Base-by-base conservation (phyloP, 1,284 basidiomycete species). In the Caloboletus firmus region DNA sequence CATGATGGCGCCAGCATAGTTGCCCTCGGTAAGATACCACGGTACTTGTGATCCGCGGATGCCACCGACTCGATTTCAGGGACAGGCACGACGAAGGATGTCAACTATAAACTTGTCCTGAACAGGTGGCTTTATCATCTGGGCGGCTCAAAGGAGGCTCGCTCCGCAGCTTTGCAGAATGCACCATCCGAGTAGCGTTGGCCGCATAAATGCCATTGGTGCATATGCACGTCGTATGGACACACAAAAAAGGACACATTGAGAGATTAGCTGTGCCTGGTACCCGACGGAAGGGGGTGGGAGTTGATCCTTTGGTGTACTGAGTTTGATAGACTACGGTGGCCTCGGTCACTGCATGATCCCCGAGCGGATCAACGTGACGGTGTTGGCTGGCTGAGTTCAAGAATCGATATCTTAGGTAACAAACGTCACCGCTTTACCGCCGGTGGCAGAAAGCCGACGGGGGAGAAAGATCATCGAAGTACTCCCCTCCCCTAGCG, bases 351-450 rank as follows among this genome's bases (percentile, higher is more conserved):
- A 22, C 15, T 26, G 48, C 20, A 15, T 15, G 12, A 51, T 51
- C 35, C 22, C 13, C 13, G n/a, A 28, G 28, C 35, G 6, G n/a
- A 20, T 15, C 4, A n/a, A 41, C 5, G 26, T n/a, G 40, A 43
- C 20, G 15, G 3, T 26, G 22, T 28, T 34, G 54, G 34, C 34
- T 52, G 32, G 35, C 24, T 13, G 45, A 9, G 6, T 15, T 32
- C 13, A 22, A 34, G 30, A 20, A 45, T 41, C 36, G 30, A 24
- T 17, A 10, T 8, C 26, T 47, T 60, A 36, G 35, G 36, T 44
- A 58, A 60, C 5, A 26, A 20, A n/a, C 13, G 24, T 32, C 31
- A 39, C 45, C 48, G 2, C 35, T 8, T 44, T 46, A 53, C n/a
- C 8, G 5, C 58, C 39, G 4, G 22, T 36, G 36, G 20, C 4